Evolutionary conservation across 306 rosid species (phyloP), one percentile per base, ranked within the genome.

Genomic region (Styphnolobium japonicum): DNA sequence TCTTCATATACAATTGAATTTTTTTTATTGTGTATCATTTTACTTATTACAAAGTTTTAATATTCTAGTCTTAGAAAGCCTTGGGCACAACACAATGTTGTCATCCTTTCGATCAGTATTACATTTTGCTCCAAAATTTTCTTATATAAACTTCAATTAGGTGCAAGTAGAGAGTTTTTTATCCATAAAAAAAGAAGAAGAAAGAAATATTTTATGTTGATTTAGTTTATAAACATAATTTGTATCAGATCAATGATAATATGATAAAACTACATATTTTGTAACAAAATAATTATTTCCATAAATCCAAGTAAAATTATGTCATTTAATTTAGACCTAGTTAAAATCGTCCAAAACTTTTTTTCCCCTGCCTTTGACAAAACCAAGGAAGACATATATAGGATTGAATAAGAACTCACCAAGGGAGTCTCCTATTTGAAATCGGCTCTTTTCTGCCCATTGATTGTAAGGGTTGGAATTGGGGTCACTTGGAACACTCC

Each of bases 361-460:
- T 5, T 69, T 43, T 21, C 10, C 9, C 25, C 7, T 19, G 10
- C 42, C 49, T 52, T 21, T 4, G 49, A 51, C 33, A 51, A 73
- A 80, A 72, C 8, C 77, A 45, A 45, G 46, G 23, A 60, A 51
- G 10, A 29, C 18, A 51, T 48, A 21, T 33, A 48, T 43, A 10
- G 36, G 68, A 12, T 71, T 45, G 42, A 71, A 37, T 23, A 78
- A 43, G 33, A 56, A 80, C 82, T 76, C 82, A 90, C 97, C 95
- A 10, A 94, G 16, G 52, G 97, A 82, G 86, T 95, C 98, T 67
- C 99, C 98, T 18, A 84, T 76, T 79, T 91, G 93, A 77, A 93
- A 96, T 63, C 98, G 62, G 77, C 71, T 86, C 12, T 73, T 85
- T 72, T 86, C 88, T 12, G 99, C 99, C 99, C 99, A 93, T 80